Conservation (phyloP, 768 basidiomycete species). For the Tulasnella calospora region DNA sequence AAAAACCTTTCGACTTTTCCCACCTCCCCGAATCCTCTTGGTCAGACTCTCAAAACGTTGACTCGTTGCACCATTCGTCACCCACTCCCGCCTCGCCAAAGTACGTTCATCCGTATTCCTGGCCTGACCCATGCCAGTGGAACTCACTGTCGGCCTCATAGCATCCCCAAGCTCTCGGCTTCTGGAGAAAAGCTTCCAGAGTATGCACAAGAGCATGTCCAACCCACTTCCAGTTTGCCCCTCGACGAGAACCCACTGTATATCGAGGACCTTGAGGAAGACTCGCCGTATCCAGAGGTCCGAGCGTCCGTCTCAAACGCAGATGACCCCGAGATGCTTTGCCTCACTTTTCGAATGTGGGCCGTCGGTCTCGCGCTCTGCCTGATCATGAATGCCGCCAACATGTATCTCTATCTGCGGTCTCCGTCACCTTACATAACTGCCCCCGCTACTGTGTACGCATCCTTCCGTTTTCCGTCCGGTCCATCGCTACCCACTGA, state of each 20-base stretch:
- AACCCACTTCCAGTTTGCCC: neutral
- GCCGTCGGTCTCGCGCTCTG: slow-evolving; percentile 58
- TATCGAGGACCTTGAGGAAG: slow-evolving; percentile 51
- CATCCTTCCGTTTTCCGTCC: slow-evolving; percentile 9
- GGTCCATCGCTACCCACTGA: neutral
- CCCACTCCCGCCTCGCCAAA: neutral
- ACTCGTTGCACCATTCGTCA: neutral
- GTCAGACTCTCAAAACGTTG: neutral
- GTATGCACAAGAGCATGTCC: neutral
- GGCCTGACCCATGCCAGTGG: neutral
- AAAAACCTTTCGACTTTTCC: neutral
- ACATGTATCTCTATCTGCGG: slow-evolving; percentile 94
- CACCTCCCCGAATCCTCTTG: neutral
- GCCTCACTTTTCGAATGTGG: slow-evolving; percentile 89
- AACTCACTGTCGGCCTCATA: neutral
- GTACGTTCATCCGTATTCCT: neutral
- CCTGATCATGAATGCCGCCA: slow-evolving; percentile 63
- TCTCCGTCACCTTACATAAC: slow-evolving; percentile 78
- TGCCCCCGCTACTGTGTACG: slow-evolving; percentile 67
- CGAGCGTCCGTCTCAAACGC: slow-evolving; percentile 94
- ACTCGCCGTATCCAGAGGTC: slow-evolving; percentile 95
- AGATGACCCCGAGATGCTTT: slow-evolving; percentile 98
- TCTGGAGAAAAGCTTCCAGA: neutral
- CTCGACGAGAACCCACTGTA: slow-evolving; percentile 21
- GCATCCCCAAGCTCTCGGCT: neutral